Base-by-base conservation (phyloP, 192 early-diverging fungal genomes). In the Coemansia sp. region DNA sequence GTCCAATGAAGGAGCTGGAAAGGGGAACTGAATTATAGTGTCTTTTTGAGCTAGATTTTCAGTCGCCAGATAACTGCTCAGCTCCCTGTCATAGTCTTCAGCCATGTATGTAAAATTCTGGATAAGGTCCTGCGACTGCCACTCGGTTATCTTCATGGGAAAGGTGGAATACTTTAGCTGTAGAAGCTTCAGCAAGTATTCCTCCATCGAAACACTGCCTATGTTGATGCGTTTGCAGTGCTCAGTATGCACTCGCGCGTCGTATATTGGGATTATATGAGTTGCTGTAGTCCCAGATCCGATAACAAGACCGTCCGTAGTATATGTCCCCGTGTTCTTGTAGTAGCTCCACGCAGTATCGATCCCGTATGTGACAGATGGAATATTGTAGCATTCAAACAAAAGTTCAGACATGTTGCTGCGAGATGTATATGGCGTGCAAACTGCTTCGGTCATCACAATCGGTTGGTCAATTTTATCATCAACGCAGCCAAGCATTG, bases 121-220 rank as follows among this genome's bases (percentile, higher is more conserved):
- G 7, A 93, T 78, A 9, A 94, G 65, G n/a, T 88, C 79, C 83
- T 88, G 84, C 21, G 92, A 85, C 67, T 95, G 90, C 48, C 74
- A 78, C 9, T 84, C 65, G 1, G 90, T 88, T 72, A 95, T 86
- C 58, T 90, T 92, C 68, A 86, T 85, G 0, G 95, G 95, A 53
- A 95, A 94, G 1, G 85, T 88, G 0, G 94, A 89, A 64, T 95
- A 97, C 66, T 97, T 97, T 34, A 91, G 84, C 74, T 95, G 93
- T 81, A 95, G 78, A 2, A 94, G 83, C 67, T 91, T 92, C 30
- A 92, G 77, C 89, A 97, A 79, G 55, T 88, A 93, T 24, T 94
- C 92, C 9, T 88, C 86, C 47, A 90, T 83, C 59, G 88, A 73
- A 21, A 78, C 71, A 1, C 93, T 92, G 57, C 95, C 93, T 69